phyloP scores from a whole-genome alignment of 768 basidiomycete genomes.

The Russula griseocarnosa region DNA sequence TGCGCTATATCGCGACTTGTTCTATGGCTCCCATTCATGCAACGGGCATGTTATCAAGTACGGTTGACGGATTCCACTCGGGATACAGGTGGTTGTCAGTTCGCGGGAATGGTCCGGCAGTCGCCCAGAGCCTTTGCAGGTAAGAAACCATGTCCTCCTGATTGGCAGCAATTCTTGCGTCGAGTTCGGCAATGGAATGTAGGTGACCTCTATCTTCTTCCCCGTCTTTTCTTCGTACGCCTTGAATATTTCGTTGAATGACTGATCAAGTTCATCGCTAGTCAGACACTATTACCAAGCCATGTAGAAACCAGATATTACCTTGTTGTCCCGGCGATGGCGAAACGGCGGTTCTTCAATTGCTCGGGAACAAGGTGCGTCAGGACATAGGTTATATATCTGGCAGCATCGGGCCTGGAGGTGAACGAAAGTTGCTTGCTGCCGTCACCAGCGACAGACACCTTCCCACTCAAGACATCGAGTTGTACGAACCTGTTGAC shows the following conservation, averaged over 20 bases:
- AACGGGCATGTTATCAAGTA: slow-evolving; percentile 17
- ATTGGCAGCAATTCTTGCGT: slow-evolving; percentile 20
- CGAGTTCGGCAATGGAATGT: slow-evolving; percentile 14
- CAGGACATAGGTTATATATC: slow-evolving; percentile 28
- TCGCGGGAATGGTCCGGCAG: slow-evolving; percentile 2
- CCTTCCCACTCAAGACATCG: slow-evolving; percentile 24
- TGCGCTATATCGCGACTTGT: not conserved
- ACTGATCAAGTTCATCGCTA: not conserved
- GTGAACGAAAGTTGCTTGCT: slow-evolving; percentile 23
- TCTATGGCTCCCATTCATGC: not conserved
- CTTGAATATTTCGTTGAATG: slow-evolving; percentile 27
- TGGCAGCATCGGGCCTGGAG: slow-evolving; percentile 28
- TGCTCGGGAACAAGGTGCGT: slow-evolving; percentile 20
- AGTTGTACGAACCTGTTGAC: slow-evolving; percentile 10
- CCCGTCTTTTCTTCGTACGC: slow-evolving; percentile 24
- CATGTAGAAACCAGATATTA: not conserved
- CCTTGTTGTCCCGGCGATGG: slow-evolving; percentile 21
- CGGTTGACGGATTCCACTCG: slow-evolving; percentile 27
- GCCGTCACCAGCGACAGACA: slow-evolving; percentile 26
- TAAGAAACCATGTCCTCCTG: slow-evolving; percentile 1
- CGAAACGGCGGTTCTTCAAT: slow-evolving; percentile 18
- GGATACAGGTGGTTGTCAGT: slow-evolving; percentile 26
- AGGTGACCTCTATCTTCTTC: slow-evolving; percentile 27
- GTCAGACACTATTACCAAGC: not conserved
- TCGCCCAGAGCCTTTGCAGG: slow-evolving; percentile 19